Percentiles rank a stretch among this genome's conserved stretches.
Evolutionary conservation across 2,329 filamentous ascomycete genomes (phyloP).

Genomic region (Coniochaeta pulveracea): DNA sequence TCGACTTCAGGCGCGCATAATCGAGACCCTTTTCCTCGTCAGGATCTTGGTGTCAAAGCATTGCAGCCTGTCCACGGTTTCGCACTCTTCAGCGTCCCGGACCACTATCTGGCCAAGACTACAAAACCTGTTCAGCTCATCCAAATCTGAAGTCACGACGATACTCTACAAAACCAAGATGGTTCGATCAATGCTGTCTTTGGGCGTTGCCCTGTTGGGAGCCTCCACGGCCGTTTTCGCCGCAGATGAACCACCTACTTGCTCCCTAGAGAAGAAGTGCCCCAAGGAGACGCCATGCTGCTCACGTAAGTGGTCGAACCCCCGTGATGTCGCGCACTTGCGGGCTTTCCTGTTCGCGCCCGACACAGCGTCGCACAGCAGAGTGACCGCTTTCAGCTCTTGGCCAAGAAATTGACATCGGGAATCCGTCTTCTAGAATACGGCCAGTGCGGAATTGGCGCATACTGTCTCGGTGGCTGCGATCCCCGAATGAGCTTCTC

Average conservation of each 20-base stretch:
- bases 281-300: conserved; percentile 66
- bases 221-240: conserved; percentile 25
- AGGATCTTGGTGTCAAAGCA: too few species aligned
- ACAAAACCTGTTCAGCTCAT: too few species aligned
- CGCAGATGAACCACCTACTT: conserved; percentile 23
- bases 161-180: conserved; percentile 10
- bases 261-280: conserved; percentile 47
- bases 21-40: too few species aligned
- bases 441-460: conserved; percentile 83
- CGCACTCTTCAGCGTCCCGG: too few species aligned
- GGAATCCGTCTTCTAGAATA: conserved; percentile 51
- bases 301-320: conserved; percentile 56
- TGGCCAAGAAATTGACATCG: conserved; percentile 8
- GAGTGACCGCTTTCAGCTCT: conserved; percentile 1
- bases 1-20: too few species aligned
- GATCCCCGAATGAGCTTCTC: conserved; percentile 76
- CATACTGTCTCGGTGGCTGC: conserved; percentile 92
- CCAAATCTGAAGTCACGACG: too few species aligned
- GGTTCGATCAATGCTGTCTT: conserved; percentile 15
- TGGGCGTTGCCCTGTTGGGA: conserved; percentile 27
- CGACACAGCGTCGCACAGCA: neutral
- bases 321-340: too few species aligned
- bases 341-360: neutral
- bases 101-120: too few species aligned
- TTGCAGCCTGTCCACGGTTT: too few species aligned